These are phyloP conservation scores for Agrocybe chaxingu DNA, from an alignment of 768 basidiomycete species.

Conservation along the genomic window DNA sequence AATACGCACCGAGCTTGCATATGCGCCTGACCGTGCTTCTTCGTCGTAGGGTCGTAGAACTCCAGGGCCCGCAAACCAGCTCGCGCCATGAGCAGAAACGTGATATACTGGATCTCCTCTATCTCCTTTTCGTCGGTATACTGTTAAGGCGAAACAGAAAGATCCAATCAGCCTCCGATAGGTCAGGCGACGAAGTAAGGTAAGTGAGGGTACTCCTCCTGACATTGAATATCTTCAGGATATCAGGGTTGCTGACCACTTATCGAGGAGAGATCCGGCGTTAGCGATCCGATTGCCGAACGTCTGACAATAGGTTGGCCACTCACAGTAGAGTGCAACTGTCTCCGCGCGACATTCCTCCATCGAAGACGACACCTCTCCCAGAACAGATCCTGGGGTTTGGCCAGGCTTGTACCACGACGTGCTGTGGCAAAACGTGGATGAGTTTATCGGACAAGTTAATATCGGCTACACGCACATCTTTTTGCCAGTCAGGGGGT, in stretches of 20 bases:
- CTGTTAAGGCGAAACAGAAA: constrained; percentile 27
- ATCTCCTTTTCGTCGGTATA: constrained; percentile 65
- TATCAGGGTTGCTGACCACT: constrained; percentile 76
- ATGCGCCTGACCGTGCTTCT: constrained; percentile 87
- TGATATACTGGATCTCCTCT: constrained; percentile 77
- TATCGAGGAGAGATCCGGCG: constrained; percentile 3
- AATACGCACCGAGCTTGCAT: constrained; percentile 79
- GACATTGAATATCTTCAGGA: constrained; percentile 79
- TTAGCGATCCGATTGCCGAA: constrained; percentile 6
- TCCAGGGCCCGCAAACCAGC: constrained; percentile 77
- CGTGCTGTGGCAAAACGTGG: constrained; percentile 37
- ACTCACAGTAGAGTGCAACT: constrained; percentile 76
- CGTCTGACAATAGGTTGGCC: background rate
- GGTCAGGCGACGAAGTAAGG: background rate
- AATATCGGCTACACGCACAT: constrained; percentile 43
- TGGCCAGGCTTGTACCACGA: constrained; percentile 91
- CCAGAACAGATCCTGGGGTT: constrained; percentile 77
- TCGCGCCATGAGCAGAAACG: constrained; percentile 85
- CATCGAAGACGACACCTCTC: constrained; percentile 86
- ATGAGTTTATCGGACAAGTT: background rate
- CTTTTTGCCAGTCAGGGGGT: constrained; percentile 75
- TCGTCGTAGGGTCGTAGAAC: constrained; percentile 75
- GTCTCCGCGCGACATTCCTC: constrained; percentile 93
- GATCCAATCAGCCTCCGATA: background rate
- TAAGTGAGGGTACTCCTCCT: constrained; percentile 16